Conservation (phyloP, 164 flowering plant genomes). For the Nymphaea thermarum region DNA sequence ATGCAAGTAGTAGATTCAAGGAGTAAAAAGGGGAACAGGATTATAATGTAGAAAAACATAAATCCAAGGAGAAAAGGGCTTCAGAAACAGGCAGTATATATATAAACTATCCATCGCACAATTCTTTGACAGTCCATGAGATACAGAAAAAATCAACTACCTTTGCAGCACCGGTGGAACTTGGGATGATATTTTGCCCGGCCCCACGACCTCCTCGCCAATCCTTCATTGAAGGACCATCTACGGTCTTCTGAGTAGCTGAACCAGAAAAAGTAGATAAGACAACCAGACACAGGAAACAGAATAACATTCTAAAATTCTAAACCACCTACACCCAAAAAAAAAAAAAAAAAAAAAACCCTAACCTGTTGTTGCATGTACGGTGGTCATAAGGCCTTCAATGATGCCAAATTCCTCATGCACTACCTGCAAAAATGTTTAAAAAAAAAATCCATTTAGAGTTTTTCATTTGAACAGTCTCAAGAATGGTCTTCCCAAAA, state of each 20-base stretch:
- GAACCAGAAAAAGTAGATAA: slow-evolving; percentile 11
- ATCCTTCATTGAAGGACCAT: slow-evolving; percentile 92
- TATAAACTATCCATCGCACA: not conserved
- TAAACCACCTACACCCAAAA: not conserved
- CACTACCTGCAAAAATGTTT: slow-evolving; percentile 39
- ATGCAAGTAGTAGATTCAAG: too few relatives aligned
- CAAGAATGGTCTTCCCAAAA: not conserved
- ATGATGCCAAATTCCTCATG: slow-evolving; percentile 90
- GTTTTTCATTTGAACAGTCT: not conserved
- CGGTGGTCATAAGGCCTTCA: slow-evolving; percentile 91
- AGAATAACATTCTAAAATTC: not conserved
- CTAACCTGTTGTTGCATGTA: slow-evolving; percentile 92
- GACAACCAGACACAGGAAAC: not conserved
- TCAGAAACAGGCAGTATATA: not conserved
- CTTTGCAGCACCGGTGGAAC: slow-evolving; percentile 98
- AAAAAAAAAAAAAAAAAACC: slow-evolving; percentile 6
- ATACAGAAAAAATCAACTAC: slow-evolving; percentile 15
- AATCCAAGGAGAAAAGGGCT: not conserved
- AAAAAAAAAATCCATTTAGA: not conserved
- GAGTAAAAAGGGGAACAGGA: not conserved
- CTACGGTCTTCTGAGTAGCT: slow-evolving; percentile 95
- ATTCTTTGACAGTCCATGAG: not conserved
- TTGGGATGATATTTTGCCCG: slow-evolving; percentile 81
- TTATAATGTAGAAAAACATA: not conserved
- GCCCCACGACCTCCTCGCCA: slow-evolving; percentile 99